A percentile compares a stretch with the other conserved stretches of the same genome.
These are phyloP conservation scores for Eucalyptus curtisii DNA, from an alignment of 345 rosid species.

Conservation along the genomic window DNA sequence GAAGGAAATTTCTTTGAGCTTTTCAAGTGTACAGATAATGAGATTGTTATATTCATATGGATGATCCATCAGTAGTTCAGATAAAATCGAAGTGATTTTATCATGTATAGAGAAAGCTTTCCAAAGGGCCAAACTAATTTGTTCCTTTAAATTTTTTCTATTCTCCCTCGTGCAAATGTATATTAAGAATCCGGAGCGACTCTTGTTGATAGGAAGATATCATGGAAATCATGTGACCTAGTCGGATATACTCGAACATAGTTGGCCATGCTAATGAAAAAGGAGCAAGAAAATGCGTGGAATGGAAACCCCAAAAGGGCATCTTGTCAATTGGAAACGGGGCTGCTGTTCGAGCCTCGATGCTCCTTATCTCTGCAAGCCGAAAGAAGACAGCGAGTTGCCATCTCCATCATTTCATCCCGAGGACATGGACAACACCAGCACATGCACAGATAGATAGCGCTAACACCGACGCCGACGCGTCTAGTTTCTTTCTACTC, in stretches of 20 bases:
- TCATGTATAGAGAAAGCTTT: neutral
- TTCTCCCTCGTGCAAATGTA: rapidly evolving
- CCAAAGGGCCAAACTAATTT: neutral
- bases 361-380: neutral
- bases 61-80: neutral
- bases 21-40: neutral
- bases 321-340: neutral
- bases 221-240: neutral
- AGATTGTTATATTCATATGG: neutral
- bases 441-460: neutral
- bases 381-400: neutral
- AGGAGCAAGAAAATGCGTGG: neutral
- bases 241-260: neutral
- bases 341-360: neutral
- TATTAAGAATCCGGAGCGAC: neutral
- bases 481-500: neutral
- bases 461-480: neutral
- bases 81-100: neutral
- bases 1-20: neutral
- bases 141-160: neutral
- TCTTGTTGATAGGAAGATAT: neutral
- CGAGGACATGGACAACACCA: neutral
- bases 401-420: neutral
- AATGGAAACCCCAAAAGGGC: neutral
- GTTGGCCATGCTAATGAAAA: neutral